Conservation (phyloP, 2,329 filamentous ascomycete species). For the Alternaria sp. region DNA sequence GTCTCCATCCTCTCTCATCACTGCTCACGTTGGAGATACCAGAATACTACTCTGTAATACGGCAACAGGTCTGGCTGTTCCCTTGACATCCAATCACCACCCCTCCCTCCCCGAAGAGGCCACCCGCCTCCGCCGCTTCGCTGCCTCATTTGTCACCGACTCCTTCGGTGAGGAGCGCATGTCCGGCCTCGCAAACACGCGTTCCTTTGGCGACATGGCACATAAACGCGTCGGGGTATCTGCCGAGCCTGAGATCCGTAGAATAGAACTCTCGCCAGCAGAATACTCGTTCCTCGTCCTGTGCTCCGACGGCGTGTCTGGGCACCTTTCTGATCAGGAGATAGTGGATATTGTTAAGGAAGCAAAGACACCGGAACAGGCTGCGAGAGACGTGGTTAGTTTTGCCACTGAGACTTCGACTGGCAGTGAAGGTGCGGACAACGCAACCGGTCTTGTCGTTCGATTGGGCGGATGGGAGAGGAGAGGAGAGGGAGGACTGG, state of each 20-base stretch:
- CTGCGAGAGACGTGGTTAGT: slow-evolving; percentile 77
- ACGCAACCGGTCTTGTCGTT: slow-evolving; percentile 70
- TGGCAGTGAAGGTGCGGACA: slow-evolving; percentile 62
- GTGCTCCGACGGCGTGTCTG: slow-evolving; percentile 87
- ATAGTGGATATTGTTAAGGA: slow-evolving; percentile 97
- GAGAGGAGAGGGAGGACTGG: slow-evolving; percentile 82
- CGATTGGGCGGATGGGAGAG: slow-evolving; percentile 72
- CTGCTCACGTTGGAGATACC: slow-evolving; percentile 93
- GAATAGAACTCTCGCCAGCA: slow-evolving; percentile 79
- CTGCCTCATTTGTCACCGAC: slow-evolving; percentile 87
- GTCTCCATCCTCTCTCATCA: slow-evolving; percentile 81
- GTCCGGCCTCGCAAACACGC: slow-evolving; percentile 89
- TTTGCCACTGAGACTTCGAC: slow-evolving; percentile 85
- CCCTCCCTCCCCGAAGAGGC: slow-evolving; percentile 87
- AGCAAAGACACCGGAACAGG: slow-evolving; percentile 87
- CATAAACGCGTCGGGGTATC: slow-evolving; percentile 93
- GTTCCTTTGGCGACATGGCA: slow-evolving; percentile 90
- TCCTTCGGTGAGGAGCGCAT: slow-evolving; percentile 98
- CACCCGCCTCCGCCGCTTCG: slow-evolving; percentile 82
- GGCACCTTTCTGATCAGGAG: slow-evolving; percentile 88
- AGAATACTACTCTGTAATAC: slow-evolving; percentile 90
- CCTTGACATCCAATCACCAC: slow-evolving; percentile 90
- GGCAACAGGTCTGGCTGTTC: slow-evolving; percentile 77
- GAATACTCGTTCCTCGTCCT: slow-evolving; percentile 91
- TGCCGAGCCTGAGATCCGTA: slow-evolving; percentile 87